Percentiles rank a stretch among this genome's conserved stretches.
phyloP scores from a whole-genome alignment of 164 flowering plant species.

The Akebia trifoliata region DNA sequence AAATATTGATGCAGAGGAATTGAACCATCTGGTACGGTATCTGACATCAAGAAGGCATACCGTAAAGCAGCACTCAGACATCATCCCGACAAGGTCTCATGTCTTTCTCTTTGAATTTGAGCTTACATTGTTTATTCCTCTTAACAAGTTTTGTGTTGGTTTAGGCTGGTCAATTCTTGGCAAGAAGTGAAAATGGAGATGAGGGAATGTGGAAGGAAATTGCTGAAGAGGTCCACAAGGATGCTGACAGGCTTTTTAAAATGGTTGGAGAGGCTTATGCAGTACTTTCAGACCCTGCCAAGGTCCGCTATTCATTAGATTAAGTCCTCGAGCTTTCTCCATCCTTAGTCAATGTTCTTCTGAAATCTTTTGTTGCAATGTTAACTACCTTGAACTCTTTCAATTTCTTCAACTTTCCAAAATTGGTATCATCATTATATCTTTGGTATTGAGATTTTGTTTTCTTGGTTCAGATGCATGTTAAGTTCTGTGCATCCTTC shows the following conservation, averaged over 20 bases:
- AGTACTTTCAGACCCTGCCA: slow-evolving; percentile 70
- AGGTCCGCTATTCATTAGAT: slow-evolving; percentile 39
- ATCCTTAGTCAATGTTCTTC: background rate
- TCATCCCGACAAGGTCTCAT: slow-evolving; percentile 21
- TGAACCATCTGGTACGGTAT: slow-evolving; percentile 45
- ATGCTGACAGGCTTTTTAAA: slow-evolving; percentile 92
- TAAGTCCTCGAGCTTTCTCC: background rate
- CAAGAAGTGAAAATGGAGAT: slow-evolving; percentile 71
- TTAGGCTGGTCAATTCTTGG: slow-evolving; percentile 86
- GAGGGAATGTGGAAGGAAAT: slow-evolving; percentile 81
- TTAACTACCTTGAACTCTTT: background rate
- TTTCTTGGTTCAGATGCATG: background rate
- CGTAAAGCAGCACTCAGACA: slow-evolving; percentile 26
- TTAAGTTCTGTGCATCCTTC: background rate
- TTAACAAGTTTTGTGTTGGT: slow-evolving; percentile 8
- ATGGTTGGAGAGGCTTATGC: slow-evolving; percentile 97
- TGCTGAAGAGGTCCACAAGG: slow-evolving; percentile 60
- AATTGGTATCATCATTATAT: no score
- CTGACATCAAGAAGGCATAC: slow-evolving; percentile 26
- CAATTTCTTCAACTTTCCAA: background rate
- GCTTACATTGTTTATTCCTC: background rate
- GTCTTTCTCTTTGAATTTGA: background rate
- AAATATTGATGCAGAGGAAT: slow-evolving; percentile 55
- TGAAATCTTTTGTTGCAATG: background rate
- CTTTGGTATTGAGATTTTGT: no score